Evolutionary conservation across 768 basidiomycete genomes (phyloP).

Genomic region (Boletus tylopilopsis): DNA sequence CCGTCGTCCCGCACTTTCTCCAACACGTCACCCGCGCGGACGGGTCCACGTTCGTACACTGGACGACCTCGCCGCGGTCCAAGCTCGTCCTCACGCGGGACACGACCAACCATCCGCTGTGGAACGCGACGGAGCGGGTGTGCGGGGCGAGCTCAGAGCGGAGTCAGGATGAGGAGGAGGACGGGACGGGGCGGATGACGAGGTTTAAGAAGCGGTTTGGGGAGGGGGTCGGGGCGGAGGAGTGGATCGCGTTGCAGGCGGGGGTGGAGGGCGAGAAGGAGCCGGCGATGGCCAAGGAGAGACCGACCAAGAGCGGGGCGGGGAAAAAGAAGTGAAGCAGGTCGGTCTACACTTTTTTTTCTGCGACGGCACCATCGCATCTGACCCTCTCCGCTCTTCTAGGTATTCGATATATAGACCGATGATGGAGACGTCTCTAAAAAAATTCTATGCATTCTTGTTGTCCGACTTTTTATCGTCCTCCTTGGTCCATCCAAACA

Average conservation of each 20-base stretch:
- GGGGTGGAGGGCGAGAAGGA: constrained; percentile 26
- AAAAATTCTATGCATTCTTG: constrained; percentile 12
- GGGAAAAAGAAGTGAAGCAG: constrained; percentile 21
- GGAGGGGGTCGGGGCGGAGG: constrained; percentile 39
- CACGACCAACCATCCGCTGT: constrained; percentile 84
- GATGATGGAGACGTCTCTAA: not conserved
- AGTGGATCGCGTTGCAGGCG: constrained; percentile 27
- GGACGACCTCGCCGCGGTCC: constrained; percentile 84
- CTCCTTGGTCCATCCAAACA: constrained; percentile 41
- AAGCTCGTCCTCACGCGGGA: constrained; percentile 78
- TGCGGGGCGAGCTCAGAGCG: constrained; percentile 44
- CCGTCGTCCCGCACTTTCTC: constrained; percentile 81
- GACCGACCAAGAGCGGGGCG: constrained; percentile 7
- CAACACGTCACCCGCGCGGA: constrained; percentile 85
- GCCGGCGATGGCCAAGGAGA: constrained; percentile 24
- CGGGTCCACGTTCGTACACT: constrained; percentile 83
- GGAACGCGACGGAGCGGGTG: constrained; percentile 63
- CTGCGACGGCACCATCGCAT: not conserved
- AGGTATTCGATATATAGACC: too few species aligned
- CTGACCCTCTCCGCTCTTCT: too few species aligned
- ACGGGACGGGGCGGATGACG: constrained; percentile 72
- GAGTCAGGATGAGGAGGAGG: constrained; percentile 60
- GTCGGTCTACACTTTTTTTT: not conserved
- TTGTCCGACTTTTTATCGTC: constrained; percentile 14
- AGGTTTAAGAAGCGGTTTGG: constrained; percentile 76